phyloP scores from a whole-genome alignment of 257 asterid species.

The Nicotiana paniculata region DNA sequence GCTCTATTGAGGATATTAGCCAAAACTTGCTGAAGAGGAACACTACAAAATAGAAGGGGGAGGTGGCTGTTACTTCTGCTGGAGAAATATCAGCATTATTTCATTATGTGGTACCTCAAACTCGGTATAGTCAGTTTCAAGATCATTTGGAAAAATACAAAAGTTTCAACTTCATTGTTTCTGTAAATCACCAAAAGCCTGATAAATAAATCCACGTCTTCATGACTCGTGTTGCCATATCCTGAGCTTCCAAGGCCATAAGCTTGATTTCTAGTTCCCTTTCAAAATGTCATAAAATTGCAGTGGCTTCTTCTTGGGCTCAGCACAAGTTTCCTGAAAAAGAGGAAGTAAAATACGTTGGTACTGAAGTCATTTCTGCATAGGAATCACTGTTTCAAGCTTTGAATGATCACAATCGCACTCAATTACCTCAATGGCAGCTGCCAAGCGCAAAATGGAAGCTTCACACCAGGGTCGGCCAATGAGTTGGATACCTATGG shows the following conservation, averaged over 20 bases:
- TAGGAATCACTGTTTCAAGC: not conserved
- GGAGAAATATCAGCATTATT: not conserved
- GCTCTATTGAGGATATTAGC: not conserved
- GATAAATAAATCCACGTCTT: not conserved
- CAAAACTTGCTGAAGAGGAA: not conserved
- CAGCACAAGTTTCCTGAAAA: constrained; percentile 60
- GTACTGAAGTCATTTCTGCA: not conserved
- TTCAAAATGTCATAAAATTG: constrained; percentile 69
- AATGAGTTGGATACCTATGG: constrained; percentile 82
- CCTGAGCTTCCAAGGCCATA: not conserved
- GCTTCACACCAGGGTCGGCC: constrained; percentile 99
- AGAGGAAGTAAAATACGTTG: not conserved
- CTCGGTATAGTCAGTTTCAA: not conserved
- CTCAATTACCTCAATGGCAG: constrained; percentile 67
- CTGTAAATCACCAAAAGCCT: not conserved
- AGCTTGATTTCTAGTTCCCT: constrained; percentile 35
- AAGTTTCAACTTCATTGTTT: not conserved
- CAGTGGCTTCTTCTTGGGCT: constrained; percentile 66
- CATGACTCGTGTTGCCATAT: not conserved
- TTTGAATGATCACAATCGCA: not conserved
- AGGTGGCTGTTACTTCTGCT: not conserved
- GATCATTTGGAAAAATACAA: not conserved
- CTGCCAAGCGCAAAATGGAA: constrained; percentile 76
- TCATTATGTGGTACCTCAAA: not conserved
- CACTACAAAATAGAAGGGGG: not conserved